Percentiles rank a stretch among this genome's conserved stretches.
These are phyloP conservation scores for Leishmania major DNA, from an alignment of 208 protist species.

Conservation along the genomic window DNA sequence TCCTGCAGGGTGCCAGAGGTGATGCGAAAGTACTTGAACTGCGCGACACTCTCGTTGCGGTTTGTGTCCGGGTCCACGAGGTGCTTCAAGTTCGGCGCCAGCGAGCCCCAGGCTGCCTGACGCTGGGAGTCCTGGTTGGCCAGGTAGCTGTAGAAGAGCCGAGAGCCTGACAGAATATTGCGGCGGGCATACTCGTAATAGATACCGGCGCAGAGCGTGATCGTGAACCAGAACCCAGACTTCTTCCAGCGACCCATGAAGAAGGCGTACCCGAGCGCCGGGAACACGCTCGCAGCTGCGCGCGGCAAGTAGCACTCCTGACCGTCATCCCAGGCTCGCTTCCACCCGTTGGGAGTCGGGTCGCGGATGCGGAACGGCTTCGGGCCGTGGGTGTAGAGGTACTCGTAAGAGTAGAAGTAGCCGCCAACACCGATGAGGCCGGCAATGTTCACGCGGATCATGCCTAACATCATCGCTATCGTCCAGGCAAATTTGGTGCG, in stretches of 20 bases:
- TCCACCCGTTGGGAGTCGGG: constrained; percentile 71
- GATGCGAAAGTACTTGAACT: constrained; percentile 79
- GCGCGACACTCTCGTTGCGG: constrained; percentile 68
- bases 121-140: constrained; percentile 63
- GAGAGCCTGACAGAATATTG: constrained; percentile 59
- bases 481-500: constrained; percentile 65
- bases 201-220: constrained; percentile 39
- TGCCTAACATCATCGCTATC: constrained; percentile 58
- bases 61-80: constrained; percentile 85
- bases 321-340: constrained; percentile 76
- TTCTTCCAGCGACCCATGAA: constrained; percentile 84
- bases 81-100: constrained; percentile 61
- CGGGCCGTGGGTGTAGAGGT: constrained; percentile 86
- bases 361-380: constrained; percentile 71
- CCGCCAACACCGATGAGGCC: constrained; percentile 69
- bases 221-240: constrained; percentile 58
- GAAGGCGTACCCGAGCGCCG: constrained; percentile 77
- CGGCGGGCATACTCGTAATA: constrained; percentile 83
- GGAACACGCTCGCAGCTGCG: constrained; percentile 66
- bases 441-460: constrained; percentile 69
- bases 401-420: constrained; percentile 91
- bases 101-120: constrained; percentile 74
- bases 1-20: constrained; percentile 71
- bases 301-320: constrained; percentile 70
- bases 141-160: constrained; percentile 82